A percentile compares a stretch with the other conserved stretches of the same genome.
These are phyloP conservation scores for Plectosphaerella plurivora DNA, from an alignment of 2,329 filamentous ascomycete species.

Conservation along the genomic window DNA sequence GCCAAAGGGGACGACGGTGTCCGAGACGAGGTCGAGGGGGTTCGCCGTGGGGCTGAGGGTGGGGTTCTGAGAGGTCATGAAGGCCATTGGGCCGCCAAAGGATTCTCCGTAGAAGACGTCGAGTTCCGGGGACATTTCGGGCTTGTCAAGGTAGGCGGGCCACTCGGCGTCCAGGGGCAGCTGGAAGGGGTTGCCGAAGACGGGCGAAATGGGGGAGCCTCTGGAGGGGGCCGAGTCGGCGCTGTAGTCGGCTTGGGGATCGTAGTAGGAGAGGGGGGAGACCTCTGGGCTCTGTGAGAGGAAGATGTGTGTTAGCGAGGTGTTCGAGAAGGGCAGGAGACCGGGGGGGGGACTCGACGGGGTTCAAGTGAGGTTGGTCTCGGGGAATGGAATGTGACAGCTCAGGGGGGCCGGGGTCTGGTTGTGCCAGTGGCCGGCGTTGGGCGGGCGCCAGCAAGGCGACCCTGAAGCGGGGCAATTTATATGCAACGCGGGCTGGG, in stretches of 20 bases:
- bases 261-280: conserved; percentile 14
- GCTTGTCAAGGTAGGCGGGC: conserved; percentile 21
- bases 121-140: conserved; percentile 19
- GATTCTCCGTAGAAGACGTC: conserved; percentile 25
- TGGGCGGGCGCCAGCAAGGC: too few relatives aligned
- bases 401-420: neutral
- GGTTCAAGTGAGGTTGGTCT: neutral
- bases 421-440: too few relatives aligned
- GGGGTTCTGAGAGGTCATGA: conserved; percentile 17
- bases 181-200: conserved; percentile 23
- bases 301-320: conserved; percentile 4
- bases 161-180: conserved; percentile 19
- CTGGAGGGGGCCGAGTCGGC: conserved; percentile 30
- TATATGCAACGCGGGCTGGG: too few relatives aligned
- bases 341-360: neutral
- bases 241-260: conserved; percentile 22
- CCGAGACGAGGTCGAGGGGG: conserved; percentile 23
- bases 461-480: too few relatives aligned
- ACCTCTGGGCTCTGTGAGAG: conserved; percentile 9
- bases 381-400: neutral
- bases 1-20: conserved; percentile 16
- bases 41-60: conserved; percentile 27
- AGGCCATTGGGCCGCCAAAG: conserved; percentile 19
- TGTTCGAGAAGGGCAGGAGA: neutral
- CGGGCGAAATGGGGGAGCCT: conserved; percentile 21